A percentile compares a stretch with the other conserved stretches of the same genome.
Evolutionary conservation across 345 rosid genomes (phyloP).

Genomic region (Acer yangbiense): DNA sequence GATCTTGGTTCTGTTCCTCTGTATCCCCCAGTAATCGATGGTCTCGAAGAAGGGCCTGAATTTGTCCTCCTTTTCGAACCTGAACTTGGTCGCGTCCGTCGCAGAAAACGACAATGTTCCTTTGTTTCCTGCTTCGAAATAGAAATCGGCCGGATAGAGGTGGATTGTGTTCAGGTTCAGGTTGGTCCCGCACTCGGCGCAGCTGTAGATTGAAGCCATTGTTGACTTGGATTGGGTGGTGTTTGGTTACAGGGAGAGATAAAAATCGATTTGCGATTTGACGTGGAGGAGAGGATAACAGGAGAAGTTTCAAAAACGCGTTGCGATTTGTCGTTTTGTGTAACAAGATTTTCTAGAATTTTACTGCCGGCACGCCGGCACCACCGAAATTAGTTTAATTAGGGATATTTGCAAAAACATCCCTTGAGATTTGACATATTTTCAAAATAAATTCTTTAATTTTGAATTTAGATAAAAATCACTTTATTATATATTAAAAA

Average conservation of each 20-base stretch:
- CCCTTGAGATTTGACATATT: no score
- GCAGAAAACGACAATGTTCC: slow-evolving; percentile 70
- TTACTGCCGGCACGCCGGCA: no score
- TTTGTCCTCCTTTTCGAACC: slow-evolving; percentile 80
- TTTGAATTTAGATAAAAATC: no score
- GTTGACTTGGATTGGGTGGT: slow-evolving; percentile 7
- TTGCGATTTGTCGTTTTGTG: neutral
- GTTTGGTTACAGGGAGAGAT: slow-evolving; percentile 18
- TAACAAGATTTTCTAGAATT: neutral
- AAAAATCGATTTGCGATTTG: neutral
- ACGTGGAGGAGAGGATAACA: neutral
- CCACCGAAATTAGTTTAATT: neutral
- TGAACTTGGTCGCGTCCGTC: slow-evolving; percentile 68
- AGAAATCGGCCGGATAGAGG: slow-evolving; percentile 72
- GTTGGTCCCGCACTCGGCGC: slow-evolving; percentile 72
- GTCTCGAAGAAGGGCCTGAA: slow-evolving; percentile 85
- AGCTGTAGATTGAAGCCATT: slow-evolving; percentile 68
- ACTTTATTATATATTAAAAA: no score
- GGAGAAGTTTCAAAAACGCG: slow-evolving; percentile 5
- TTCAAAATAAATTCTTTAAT: no score
- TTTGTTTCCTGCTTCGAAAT: slow-evolving; percentile 95
- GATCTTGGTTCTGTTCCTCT: slow-evolving; percentile 73
- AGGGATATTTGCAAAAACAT: no score
- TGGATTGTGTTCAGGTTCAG: slow-evolving; percentile 59
- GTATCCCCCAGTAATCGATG: slow-evolving; percentile 83